Conservation (phyloP, 371 early-diverging fungal species). For the Amoeboaphelidium protococcarum region DNA sequence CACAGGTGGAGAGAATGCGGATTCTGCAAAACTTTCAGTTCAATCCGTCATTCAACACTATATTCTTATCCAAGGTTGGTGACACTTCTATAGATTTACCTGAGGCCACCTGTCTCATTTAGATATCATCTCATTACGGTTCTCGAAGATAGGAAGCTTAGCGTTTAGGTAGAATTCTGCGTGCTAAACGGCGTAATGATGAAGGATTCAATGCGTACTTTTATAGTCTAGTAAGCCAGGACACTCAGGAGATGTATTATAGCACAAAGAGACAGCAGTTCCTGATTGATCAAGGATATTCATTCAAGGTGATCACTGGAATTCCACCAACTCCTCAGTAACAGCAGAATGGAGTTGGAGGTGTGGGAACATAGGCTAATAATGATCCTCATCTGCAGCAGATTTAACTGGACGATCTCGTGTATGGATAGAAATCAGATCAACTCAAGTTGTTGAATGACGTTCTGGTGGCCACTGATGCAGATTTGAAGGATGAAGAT, state of each 20-base stretch:
- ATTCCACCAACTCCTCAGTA: background rate
- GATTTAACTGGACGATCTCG: slow-evolving; percentile 34
- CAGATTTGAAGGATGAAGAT: slow-evolving; percentile 12
- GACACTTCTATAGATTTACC: slow-evolving; percentile 99
- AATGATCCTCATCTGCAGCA: slow-evolving; percentile 7
- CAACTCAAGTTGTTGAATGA: slow-evolving; percentile 71
- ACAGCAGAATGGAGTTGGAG: background rate
- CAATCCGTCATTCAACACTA: slow-evolving; percentile 77
- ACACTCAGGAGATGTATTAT: slow-evolving; percentile 98
- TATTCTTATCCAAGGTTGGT: slow-evolving; percentile 97
- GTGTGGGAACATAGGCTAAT: background rate
- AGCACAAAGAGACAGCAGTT: slow-evolving; percentile 96
- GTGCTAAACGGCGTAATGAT: slow-evolving; percentile 80
- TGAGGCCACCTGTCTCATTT: slow-evolving; percentile 96
- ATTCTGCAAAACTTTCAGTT: slow-evolving; percentile 87
- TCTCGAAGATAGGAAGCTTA: slow-evolving; percentile 99
- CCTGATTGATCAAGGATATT: slow-evolving; percentile 98
- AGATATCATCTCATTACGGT: slow-evolving; percentile 97
- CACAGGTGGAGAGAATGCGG: slow-evolving; percentile 81
- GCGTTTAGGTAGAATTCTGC: slow-evolving; percentile 74
- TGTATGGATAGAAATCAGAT: slow-evolving; percentile 40
- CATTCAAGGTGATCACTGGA: slow-evolving; percentile 65
- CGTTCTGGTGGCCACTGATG: slow-evolving; percentile 52
- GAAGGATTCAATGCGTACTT: slow-evolving; percentile 93
- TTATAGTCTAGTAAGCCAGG: slow-evolving; percentile 88